Base-by-base conservation (phyloP, 2,329 filamentous ascomycete genomes). In the Fusarium bulbicola region DNA sequence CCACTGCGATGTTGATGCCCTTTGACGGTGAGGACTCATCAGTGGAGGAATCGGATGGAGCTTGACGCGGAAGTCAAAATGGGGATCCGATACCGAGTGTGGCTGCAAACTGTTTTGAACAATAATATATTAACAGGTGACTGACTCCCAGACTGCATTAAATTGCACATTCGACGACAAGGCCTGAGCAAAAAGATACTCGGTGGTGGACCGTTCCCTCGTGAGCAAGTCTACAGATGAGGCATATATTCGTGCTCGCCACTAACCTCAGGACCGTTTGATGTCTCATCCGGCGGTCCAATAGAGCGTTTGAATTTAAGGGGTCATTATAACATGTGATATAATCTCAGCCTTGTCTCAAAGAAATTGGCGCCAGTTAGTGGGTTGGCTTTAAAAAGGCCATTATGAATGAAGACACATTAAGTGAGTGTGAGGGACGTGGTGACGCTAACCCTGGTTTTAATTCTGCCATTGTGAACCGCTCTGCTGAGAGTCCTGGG, bases 361-460 rank as follows among this genome's bases (percentile, higher is more conserved):
- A 6, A 14, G 15, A 1, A 34, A 15, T 1, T 13, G 32, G 15
- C 3, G 15, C 3, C 15, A 32, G 0, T 1, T 34, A 32, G 0
- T 34, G 15, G 32, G 15, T 34, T 2, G 32, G 32, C 32, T 6
- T 34, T 14, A 34, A 34, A 34, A 34, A n/a, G n/a, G n/a, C n/a
- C n/a, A n/a, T n/a, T n/a, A n/a, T n/a, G n/a, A n/a, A n/a, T n/a
- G n/a, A n/a, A n/a, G n/a, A n/a, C n/a, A n/a, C n/a, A n/a, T n/a
- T n/a, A n/a, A n/a, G n/a, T n/a, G n/a, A 14, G 1, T 34, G 32
- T 34, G 7, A 36, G 34, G 15, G 34, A 36, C 4, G 16, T 36
- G 34, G 15, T 32, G 47, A 50, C 47, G 21, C 47, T 50, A 50
- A 34, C 15, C 30, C 21, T 50, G 47, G 34, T 50, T 20, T 20